phyloP scores from a whole-genome alignment of 306 rosid species.

The Ceratonia siliqua region DNA sequence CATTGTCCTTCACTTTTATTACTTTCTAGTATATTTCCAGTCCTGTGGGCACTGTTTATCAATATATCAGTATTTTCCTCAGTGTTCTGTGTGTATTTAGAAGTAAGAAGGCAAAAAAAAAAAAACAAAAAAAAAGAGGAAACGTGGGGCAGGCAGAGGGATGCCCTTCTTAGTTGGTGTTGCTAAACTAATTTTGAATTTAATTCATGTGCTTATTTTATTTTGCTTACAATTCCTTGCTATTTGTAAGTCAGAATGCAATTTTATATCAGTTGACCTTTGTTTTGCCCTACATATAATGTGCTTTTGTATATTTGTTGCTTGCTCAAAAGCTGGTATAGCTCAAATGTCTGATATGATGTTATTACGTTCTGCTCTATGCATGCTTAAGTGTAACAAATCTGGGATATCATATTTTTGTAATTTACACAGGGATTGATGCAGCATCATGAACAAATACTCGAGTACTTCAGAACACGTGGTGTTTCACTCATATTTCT shows the following conservation, averaged over 20 bases:
- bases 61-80: too few species aligned
- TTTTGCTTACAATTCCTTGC: slow-evolving; percentile 21
- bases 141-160: too few species aligned
- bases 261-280: slow-evolving; percentile 1
- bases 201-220: not conserved
- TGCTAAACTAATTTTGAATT: slow-evolving; percentile 12
- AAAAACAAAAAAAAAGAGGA: too few species aligned
- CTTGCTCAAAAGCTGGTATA: not conserved
- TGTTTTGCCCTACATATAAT: not conserved
- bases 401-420: slow-evolving; percentile 3
- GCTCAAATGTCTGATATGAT: slow-evolving; percentile 5
- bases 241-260: not conserved
- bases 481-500: slow-evolving; percentile 93
- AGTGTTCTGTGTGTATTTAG: too few species aligned
- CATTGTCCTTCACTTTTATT: too few species aligned
- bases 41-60: too few species aligned
- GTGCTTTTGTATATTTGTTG: slow-evolving; percentile 8
- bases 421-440: slow-evolving; percentile 73
- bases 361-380: slow-evolving; percentile 14
- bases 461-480: slow-evolving; percentile 67
- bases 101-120: too few species aligned
- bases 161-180: not conserved
- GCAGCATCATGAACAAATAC: slow-evolving; percentile 83
- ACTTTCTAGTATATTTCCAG: too few species aligned
- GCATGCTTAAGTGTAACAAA: slow-evolving; percentile 4